phyloP scores from a whole-genome alignment of 2,329 filamentous ascomycete species.

The Aspergillus intermedius region DNA sequence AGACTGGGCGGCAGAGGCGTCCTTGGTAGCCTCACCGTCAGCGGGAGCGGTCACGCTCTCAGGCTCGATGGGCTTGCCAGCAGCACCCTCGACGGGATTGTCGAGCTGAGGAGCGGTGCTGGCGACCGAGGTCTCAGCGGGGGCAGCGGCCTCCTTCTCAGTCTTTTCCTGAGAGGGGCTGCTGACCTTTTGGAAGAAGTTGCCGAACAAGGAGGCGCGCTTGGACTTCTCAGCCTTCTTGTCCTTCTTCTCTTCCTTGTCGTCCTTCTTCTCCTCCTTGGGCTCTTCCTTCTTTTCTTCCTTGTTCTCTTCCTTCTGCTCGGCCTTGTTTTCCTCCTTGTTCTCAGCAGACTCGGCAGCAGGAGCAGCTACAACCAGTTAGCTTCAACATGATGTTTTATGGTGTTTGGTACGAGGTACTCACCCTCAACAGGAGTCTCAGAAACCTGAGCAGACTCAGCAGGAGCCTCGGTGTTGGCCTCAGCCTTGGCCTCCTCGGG shows the following conservation, averaged over 20 bases:
- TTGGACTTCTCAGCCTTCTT: slow-evolving; percentile 53
- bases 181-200: slow-evolving; percentile 64
- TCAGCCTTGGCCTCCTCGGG: slow-evolving; percentile 37
- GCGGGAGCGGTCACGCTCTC: slow-evolving; percentile 41
- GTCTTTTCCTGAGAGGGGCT: slow-evolving; percentile 42
- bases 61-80: slow-evolving; percentile 33
- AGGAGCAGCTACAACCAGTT: slow-evolving; percentile 26
- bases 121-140: slow-evolving; percentile 42
- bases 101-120: slow-evolving; percentile 45
- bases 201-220: slow-evolving; percentile 78
- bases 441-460: slow-evolving; percentile 8
- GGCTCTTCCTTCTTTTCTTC: slow-evolving; percentile 10
- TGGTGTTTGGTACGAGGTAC: slow-evolving; percentile 22
- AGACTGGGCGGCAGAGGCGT: slow-evolving; percentile 21
- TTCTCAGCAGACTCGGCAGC: slow-evolving; percentile 10
- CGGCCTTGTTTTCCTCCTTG: slow-evolving; percentile 33
- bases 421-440: slow-evolving; percentile 10
- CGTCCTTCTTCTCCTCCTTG: slow-evolving; percentile 32
- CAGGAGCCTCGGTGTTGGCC: slow-evolving; percentile 42
- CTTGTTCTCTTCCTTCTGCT: slow-evolving; percentile 18
- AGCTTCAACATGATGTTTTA: slow-evolving; percentile 5
- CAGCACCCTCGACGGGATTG: slow-evolving; percentile 35
- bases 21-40: slow-evolving; percentile 32
- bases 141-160: slow-evolving; percentile 44
- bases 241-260: slow-evolving; percentile 34